A percentile compares a stretch with the other conserved stretches of the same genome.
Evolutionary conservation across 2,329 filamentous ascomycete species (phyloP).

Genomic region (Diplocarpon rosae): DNA sequence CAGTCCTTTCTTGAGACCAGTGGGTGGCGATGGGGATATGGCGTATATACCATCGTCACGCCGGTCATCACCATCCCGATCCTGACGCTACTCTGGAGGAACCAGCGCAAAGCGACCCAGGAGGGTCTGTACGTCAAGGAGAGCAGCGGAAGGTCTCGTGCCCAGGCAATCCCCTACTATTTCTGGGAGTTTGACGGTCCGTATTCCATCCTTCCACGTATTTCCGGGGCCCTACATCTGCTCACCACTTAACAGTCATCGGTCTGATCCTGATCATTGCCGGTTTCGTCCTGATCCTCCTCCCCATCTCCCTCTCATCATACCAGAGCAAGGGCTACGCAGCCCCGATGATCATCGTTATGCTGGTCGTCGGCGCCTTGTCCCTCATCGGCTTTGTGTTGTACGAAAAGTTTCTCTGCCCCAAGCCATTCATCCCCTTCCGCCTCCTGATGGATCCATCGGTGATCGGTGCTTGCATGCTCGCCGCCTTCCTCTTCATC

Average conservation of each 20-base stretch:
- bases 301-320: conserved; percentile 51
- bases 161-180: conserved; percentile 42
- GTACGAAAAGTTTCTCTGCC: conserved; percentile 47
- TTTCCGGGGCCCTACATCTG: background rate
- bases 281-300: conserved; percentile 54
- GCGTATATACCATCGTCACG: conserved; percentile 53
- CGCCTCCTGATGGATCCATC: conserved; percentile 38
- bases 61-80: conserved; percentile 52
- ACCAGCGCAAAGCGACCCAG: conserved; percentile 48
- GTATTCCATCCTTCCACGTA: no score
- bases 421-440: conserved; percentile 45
- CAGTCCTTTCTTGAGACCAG: conserved; percentile 40
- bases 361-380: conserved; percentile 45
- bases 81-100: conserved; percentile 37
- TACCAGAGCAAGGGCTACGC: conserved; percentile 19
- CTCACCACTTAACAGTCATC: conserved; percentile 28
- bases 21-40: conserved; percentile 60
- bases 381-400: conserved; percentile 43
- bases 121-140: conserved; percentile 35
- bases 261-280: conserved; percentile 49
- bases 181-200: conserved; percentile 47
- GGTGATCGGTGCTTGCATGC: conserved; percentile 36
- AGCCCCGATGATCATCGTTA: conserved; percentile 33
- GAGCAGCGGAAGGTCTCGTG: conserved; percentile 33
- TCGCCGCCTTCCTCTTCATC: conserved; percentile 34